phyloP scores from a whole-genome alignment of 352 stramenopile species.

The Pythium volutum region DNA sequence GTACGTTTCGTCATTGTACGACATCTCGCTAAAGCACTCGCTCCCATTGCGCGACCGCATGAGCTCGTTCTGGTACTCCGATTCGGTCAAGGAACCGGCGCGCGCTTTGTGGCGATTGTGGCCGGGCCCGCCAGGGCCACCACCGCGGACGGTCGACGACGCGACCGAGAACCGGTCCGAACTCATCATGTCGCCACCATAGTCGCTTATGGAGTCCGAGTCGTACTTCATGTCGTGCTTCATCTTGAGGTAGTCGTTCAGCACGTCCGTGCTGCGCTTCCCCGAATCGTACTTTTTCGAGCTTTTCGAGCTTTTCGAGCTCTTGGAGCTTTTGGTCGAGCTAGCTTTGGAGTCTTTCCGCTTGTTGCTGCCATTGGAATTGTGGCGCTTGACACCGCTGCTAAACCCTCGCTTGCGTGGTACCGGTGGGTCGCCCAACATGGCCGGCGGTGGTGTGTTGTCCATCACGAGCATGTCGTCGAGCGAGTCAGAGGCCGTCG shows the following conservation, averaged over 20 bases:
- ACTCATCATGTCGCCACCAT: slow-evolving; percentile 51
- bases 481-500: slow-evolving; percentile 32
- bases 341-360: slow-evolving; percentile 1
- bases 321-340: too few relatives aligned
- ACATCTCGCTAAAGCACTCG: slow-evolving; percentile 78
- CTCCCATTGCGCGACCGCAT: slow-evolving; percentile 45
- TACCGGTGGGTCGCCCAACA: slow-evolving; percentile 34
- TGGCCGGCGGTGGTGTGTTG: slow-evolving; percentile 36
- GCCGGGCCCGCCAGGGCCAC: slow-evolving; percentile 26
- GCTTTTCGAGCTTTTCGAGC: slow-evolving; percentile 15
- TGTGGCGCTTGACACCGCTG: slow-evolving; percentile 47
- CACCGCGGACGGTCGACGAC: slow-evolving; percentile 34
- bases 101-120: slow-evolving; percentile 19
- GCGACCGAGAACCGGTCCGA: slow-evolving; percentile 53
- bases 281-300: too few relatives aligned
- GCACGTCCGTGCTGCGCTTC: slow-evolving; percentile 47
- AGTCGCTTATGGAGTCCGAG: slow-evolving; percentile 45
- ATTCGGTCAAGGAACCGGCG: slow-evolving; percentile 62
- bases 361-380: slow-evolving; percentile 24
- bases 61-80: slow-evolving; percentile 58
- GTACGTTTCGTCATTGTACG: slow-evolving; percentile 83
- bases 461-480: slow-evolving; percentile 58
- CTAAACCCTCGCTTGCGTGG: slow-evolving; percentile 27
- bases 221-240: slow-evolving; percentile 77
- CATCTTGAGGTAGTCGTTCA: slow-evolving; percentile 73